Evolutionary conservation across 352 stramenopile genomes (phyloP), one percentile per base, ranked within the genome.

Genomic region (Phytophthora sansomeana): DNA sequence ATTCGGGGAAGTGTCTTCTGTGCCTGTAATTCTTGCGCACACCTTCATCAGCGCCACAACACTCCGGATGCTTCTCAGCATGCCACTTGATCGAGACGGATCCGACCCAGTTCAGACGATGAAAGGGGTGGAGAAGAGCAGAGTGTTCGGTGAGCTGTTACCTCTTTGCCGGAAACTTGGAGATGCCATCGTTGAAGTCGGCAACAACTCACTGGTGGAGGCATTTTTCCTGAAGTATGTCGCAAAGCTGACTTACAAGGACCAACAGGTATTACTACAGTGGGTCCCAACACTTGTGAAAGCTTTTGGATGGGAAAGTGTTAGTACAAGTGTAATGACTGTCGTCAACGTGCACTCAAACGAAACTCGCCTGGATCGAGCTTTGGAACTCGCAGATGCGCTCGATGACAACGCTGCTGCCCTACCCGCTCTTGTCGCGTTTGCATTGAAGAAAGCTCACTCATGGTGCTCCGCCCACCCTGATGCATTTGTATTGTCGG

Each of bases 181-280:
- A 26, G 42, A 33, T 32, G 47, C 30, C 24, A 65, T 58, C 11
- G 9, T 35, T 3, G 47, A 46, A 6, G 35, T 44, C 28, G 39
- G 53, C 9, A 41, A 43, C 14, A 17, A 17, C 13, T 19, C 35
- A 8, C 29, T 61, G 14, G 7, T 61, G 5, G 19, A 47, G 14
- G 21, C 21, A 8, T 65, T 65, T 14, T 39, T 53, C 19, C 42
- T 28, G 6, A 58, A 58, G 38, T 65, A 41, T 24, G 50, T 65
- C 11, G 6, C 30, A 14, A 36, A 32, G 5, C 36, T 65, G 36
- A 52, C 52, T 16, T 33, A 58, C 5, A 51, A 65, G 14, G 51
- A 58, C 14, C 39, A 17, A 17, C 32, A 29, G 19, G 9, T 39
- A 14, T 39, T 58, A n/a, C 39, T 58, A 1, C 51, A 38, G 19